Conservation (phyloP, 1,284 basidiomycete genomes). For the Lentinula novae-zelandiae region DNA sequence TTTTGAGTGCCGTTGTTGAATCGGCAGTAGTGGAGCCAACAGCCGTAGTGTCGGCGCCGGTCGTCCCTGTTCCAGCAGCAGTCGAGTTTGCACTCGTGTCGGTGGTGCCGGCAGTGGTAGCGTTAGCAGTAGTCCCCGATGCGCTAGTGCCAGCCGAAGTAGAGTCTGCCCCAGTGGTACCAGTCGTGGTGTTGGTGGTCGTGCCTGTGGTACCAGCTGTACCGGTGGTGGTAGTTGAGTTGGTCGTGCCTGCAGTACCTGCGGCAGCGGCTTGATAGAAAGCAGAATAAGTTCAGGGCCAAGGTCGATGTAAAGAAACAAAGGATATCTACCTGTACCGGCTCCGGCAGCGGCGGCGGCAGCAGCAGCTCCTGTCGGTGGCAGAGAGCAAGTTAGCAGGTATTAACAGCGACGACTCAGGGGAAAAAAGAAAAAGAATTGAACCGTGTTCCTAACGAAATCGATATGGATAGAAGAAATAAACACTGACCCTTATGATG, state of each 20-base stretch:
- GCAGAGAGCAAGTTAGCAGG: no score
- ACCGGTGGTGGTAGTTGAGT: background rate
- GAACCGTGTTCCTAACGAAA: background rate
- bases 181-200: background rate
- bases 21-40: background rate
- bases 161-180: background rate
- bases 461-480: background rate
- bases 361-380: background rate
- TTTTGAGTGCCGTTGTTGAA: background rate
- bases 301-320: background rate
- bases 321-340: background rate
- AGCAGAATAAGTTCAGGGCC: background rate
- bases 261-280: background rate
- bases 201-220: background rate
- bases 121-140: background rate
- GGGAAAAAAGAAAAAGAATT: background rate
- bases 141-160: background rate
- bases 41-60: background rate
- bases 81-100: background rate
- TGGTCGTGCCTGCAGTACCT: background rate
- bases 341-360: background rate
- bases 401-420: background rate
- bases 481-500: conserved; percentile 10
- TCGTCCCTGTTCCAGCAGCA: background rate
- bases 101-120: background rate